phyloP scores from a whole-genome alignment of 257 asterid genomes.

The Anisodus acutangulus region DNA sequence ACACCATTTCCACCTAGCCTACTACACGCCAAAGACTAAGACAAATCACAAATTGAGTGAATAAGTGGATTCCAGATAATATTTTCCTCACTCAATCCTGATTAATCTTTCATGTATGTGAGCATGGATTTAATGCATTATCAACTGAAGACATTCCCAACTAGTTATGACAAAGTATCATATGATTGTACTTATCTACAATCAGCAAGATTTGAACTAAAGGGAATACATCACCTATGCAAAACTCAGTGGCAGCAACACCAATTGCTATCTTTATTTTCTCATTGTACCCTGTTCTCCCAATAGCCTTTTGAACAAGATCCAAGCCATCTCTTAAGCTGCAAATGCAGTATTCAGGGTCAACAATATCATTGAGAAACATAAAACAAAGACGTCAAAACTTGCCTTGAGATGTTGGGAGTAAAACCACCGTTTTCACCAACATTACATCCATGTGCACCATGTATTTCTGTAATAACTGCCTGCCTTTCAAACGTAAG shows the following conservation, averaged over 20 bases:
- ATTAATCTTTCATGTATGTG: constrained; percentile 12
- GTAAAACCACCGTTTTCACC: constrained; percentile 99
- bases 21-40: not conserved
- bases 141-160: not conserved
- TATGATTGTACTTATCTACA: constrained; percentile 14
- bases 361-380: constrained; percentile 31
- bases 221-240: constrained; percentile 67
- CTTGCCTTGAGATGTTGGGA: constrained; percentile 92
- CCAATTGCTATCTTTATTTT: constrained; percentile 91
- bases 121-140: constrained; percentile 9
- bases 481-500: constrained; percentile 58
- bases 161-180: constrained; percentile 5
- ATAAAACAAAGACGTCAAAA: constrained; percentile 35
- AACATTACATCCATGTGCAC: constrained; percentile 82
- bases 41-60: not conserved
- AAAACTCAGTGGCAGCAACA: constrained; percentile 91
- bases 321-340: constrained; percentile 95
- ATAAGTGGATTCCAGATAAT: not conserved
- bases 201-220: constrained; percentile 19
- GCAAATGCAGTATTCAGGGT: constrained; percentile 43
- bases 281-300: constrained; percentile 80
- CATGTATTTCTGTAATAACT: constrained; percentile 77
- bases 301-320: constrained; percentile 92
- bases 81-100: constrained; percentile 19
- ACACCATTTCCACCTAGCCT: not conserved